These are phyloP conservation scores for Coemansia sp. DNA, from an alignment of 192 early-diverging fungal species.

Conservation along the genomic window DNA sequence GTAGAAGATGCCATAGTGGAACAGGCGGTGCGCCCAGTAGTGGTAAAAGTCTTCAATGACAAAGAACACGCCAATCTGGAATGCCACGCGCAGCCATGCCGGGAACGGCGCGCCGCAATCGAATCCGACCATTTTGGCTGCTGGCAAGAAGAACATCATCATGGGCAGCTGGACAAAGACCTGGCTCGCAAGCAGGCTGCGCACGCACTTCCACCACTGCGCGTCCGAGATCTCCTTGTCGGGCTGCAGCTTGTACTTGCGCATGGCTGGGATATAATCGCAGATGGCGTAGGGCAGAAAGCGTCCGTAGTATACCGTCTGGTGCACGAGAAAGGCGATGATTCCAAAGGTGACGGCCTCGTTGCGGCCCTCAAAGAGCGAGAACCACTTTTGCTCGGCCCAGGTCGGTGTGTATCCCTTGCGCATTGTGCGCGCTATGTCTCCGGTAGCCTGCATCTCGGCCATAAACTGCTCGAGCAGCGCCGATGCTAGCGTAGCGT, in stretches of 20 bases:
- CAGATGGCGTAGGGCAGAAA: conserved; percentile 79
- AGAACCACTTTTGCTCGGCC: conserved; percentile 62
- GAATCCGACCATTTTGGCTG: conserved; percentile 63
- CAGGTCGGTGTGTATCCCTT: conserved; percentile 25
- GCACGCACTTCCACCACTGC: conserved; percentile 59
- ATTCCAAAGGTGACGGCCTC: conserved; percentile 67
- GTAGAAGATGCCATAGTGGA: conserved; percentile 70
- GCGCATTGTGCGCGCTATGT: conserved; percentile 9
- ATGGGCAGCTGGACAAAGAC: conserved; percentile 67
- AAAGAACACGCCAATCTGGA: conserved; percentile 59
- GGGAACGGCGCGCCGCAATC: conserved; percentile 66
- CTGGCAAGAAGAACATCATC: conserved; percentile 62
- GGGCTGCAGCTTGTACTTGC: conserved; percentile 72
- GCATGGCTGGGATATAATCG: conserved; percentile 78
- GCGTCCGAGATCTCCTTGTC: conserved; percentile 54
- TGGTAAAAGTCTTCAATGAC: conserved; percentile 68
- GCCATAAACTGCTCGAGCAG: conserved; percentile 27
- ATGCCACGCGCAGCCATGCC: conserved; percentile 47
- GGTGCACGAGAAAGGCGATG: conserved; percentile 79
- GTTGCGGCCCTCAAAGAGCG: conserved; percentile 65
- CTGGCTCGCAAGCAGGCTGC: conserved; percentile 62
- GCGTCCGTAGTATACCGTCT: conserved; percentile 86
- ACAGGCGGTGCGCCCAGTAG: conserved; percentile 69
- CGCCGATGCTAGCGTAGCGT: conserved; percentile 4
- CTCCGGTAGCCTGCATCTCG: conserved; percentile 21